Conservation (phyloP, 2,329 filamentous ascomycete genomes). For the Botrytis aclada region DNA sequence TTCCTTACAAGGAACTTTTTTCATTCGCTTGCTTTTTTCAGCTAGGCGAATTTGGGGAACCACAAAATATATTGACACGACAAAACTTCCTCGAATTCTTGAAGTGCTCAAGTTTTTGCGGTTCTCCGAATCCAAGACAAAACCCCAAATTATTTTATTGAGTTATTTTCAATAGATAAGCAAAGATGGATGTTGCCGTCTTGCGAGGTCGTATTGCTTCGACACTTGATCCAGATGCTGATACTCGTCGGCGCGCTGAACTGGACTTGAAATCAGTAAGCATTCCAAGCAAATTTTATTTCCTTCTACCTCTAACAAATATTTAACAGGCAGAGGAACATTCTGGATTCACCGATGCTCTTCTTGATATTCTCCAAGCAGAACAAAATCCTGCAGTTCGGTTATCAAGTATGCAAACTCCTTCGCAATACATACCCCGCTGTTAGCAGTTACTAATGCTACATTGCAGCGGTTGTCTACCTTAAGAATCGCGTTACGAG, state of each 20-base stretch:
- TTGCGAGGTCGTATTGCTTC: conserved; percentile 74
- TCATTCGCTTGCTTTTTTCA: conserved; percentile 20
- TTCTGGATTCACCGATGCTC: conserved; percentile 83
- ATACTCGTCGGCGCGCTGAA: conserved; percentile 73
- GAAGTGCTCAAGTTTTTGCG: conserved; percentile 17
- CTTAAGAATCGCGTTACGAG: conserved; percentile 96
- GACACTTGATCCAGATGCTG: conserved; percentile 71
- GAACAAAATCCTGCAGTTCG: conserved; percentile 84
- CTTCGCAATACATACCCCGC: conserved; percentile 30
- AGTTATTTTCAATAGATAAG: conserved; percentile 18
- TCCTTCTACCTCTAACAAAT: conserved; percentile 25
- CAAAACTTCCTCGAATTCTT: conserved; percentile 17
- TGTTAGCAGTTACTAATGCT: conserved; percentile 35
- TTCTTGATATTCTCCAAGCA: conserved; percentile 83
- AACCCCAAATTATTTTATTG: conserved; percentile 9
- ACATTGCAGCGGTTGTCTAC: conserved; percentile 78
- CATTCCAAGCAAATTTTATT: conserved; percentile 24
- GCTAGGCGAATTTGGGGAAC: conserved; percentile 18
- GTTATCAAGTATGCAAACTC: conserved; percentile 71
- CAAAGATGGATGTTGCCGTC: conserved; percentile 67
- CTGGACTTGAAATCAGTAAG: conserved; percentile 76
- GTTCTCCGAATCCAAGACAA: conserved; percentile 7
- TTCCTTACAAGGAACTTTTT: conserved; percentile 4
- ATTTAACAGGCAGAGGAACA: conserved; percentile 75
- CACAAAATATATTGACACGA: conserved; percentile 22